These are phyloP conservation scores for Arachnopeziza araneosa DNA, from an alignment of 2,329 filamentous ascomycete species.

Conservation along the genomic window DNA sequence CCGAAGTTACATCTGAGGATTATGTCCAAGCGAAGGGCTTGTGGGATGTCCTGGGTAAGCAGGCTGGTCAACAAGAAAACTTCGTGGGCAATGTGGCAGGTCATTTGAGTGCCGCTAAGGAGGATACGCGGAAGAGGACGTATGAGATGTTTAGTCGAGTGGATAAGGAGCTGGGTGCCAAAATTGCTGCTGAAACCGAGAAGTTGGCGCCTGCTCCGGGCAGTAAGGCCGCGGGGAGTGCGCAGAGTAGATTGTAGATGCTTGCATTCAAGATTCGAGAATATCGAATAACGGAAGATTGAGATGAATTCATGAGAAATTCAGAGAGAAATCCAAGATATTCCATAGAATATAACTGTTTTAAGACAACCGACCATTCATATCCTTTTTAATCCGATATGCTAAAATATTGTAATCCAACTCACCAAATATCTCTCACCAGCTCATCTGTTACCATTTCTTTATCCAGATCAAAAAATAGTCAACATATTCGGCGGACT, in stretches of 20 bases:
- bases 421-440: no score
- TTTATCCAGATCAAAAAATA: constrained; percentile 2
- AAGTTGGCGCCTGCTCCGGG: constrained; percentile 22
- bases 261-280: not conserved
- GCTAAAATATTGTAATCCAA: no score
- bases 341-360: no score
- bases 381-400: no score
- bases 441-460: no score
- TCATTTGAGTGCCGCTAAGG: constrained; percentile 48
- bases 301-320: not conserved
- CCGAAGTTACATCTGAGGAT: constrained; percentile 32
- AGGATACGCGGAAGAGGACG: constrained; percentile 50
- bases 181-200: constrained; percentile 50
- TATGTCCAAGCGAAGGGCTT: constrained; percentile 32
- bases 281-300: not conserved
- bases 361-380: no score
- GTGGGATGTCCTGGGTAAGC: constrained; percentile 33
- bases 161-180: constrained; percentile 45
- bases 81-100: constrained; percentile 53
- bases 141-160: constrained; percentile 57
- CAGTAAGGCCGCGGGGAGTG: not conserved
- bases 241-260: not conserved
- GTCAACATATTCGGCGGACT: constrained; percentile 18
- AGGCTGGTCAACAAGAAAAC: constrained; percentile 52
- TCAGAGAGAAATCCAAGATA: no score